Evolutionary conservation across 2,329 filamentous ascomycete species (phyloP), one percentile per base, ranked within the genome.

Genomic region (Calonectria fujianensis): DNA sequence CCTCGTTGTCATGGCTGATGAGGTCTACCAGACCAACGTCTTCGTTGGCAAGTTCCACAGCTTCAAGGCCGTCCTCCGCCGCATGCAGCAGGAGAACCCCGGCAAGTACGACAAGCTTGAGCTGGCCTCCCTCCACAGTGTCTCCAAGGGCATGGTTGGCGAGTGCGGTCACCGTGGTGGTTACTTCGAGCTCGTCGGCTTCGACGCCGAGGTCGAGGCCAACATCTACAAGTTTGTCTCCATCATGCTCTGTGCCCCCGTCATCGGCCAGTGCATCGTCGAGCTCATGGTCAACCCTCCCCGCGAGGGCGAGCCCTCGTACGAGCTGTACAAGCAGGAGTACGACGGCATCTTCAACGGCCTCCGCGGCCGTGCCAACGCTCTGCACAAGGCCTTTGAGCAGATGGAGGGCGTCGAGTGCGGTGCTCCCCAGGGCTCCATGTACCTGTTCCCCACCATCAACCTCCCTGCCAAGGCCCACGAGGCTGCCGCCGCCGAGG

Each of bases 401-500:
- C 88, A 95, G 83, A 98, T 99, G 97, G 96, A 98, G 86, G 97
- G 97, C 73, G 96, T 99, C 74, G 92, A 96, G 84, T 98, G 96
- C 87, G 94, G 94, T 81, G 90, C 92, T 80, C 97, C 97, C 71
- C 94, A 98, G 90, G 97, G 97, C 75, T 94, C 94, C 84, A 99
- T 99, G 97, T 99, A 99, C 88, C 94, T 99, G 82, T 99, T 98
- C 92, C 97, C 97, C 31, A 97, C 95, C 80, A 98, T 99, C 87
- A 92, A 89, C 41, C 89, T 99, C 31, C 92, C 97, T 2, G 80
- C 87, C 31, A 95, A 95, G 87, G 97, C 96, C 51, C 86, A 93
- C 76, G 93, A 93, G 78, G 95, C 94, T 20, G 97, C 97, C 45
- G 85, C 89, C 82, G 87, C 93, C 75, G 94, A 96, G 84, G 92